These are phyloP conservation scores for Pholiota conissans DNA, from an alignment of 768 basidiomycete species.

Conservation along the genomic window DNA sequence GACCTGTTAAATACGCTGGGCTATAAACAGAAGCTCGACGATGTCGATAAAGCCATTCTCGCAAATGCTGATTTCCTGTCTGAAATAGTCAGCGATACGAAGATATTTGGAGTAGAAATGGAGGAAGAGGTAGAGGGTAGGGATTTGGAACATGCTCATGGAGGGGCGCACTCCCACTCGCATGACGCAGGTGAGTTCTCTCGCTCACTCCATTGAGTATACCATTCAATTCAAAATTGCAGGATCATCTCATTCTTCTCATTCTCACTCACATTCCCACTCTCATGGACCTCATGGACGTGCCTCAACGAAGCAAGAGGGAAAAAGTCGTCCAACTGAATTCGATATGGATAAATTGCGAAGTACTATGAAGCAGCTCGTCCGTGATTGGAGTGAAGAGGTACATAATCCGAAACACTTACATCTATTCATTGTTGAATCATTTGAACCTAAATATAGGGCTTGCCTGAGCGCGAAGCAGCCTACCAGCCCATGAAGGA, in stretches of 20 bases:
- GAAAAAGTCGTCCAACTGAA: slow-evolving; percentile 54
- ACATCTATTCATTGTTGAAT: not conserved
- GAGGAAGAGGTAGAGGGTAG: slow-evolving; percentile 28
- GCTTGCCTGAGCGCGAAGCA: slow-evolving; percentile 69
- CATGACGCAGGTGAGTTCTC: slow-evolving; percentile 2
- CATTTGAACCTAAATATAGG: slow-evolving; percentile 43
- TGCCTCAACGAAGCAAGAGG: slow-evolving; percentile 14
- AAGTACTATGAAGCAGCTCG: slow-evolving; percentile 91
- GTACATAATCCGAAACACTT: slow-evolving; percentile 37
- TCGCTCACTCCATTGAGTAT: not conserved
- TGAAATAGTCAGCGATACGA: slow-evolving; percentile 73
- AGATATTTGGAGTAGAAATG: slow-evolving; percentile 70
- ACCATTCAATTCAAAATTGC: not conserved
- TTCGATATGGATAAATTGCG: slow-evolving; percentile 89
- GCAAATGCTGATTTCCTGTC: slow-evolving; percentile 79
- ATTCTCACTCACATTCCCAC: slow-evolving; percentile 20
- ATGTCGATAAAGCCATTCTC: slow-evolving; percentile 78
- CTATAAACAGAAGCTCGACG: slow-evolving; percentile 76
- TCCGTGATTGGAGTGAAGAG: slow-evolving; percentile 90
- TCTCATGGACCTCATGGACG: not conserved
- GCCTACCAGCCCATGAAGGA: slow-evolving; percentile 84
- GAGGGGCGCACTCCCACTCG: slow-evolving; percentile 7
- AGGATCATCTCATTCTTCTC: slow-evolving; percentile 11
- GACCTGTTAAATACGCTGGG: slow-evolving; percentile 66
- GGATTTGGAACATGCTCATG: not conserved